A percentile compares a stretch with the other conserved stretches of the same genome.
phyloP scores from a whole-genome alignment of 75 land plant species.

The Selaginella tamariscina region DNA sequence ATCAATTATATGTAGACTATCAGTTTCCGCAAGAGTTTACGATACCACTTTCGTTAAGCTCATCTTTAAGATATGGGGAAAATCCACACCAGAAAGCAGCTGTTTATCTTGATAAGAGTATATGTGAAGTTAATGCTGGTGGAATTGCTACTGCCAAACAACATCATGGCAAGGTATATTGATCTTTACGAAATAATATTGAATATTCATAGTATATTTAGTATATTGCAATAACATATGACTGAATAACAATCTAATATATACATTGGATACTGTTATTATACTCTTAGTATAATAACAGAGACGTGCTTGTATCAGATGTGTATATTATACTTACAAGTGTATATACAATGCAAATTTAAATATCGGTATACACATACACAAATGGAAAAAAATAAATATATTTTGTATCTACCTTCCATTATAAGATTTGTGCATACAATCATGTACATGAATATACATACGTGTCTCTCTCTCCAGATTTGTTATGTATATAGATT shows the following conservation, averaged over 20 bases:
- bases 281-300: background rate
- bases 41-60: conserved; percentile 47
- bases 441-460: too few species aligned
- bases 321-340: too few species aligned
- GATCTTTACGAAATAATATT: background rate
- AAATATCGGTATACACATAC: too few species aligned
- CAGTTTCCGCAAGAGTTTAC: conserved; percentile 61
- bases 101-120: conserved; percentile 74
- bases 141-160: conserved; percentile 95
- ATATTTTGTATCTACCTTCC: too few species aligned
- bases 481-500: too few species aligned
- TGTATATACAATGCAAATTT: too few species aligned
- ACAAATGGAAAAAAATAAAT: too few species aligned
- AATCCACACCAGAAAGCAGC: conserved; percentile 98
- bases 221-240: background rate
- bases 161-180: conserved; percentile 90
- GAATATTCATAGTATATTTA: background rate
- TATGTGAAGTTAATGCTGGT: conserved; percentile 63
- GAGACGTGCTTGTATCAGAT: background rate
- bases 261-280: background rate
- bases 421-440: too few species aligned
- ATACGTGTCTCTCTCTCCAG: too few species aligned
- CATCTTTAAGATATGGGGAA: conserved; percentile 88
- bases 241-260: background rate
- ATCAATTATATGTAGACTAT: too few species aligned